Conservation (phyloP, 495 filamentous ascomycete species). For the Chaetomium fimeti region DNA sequence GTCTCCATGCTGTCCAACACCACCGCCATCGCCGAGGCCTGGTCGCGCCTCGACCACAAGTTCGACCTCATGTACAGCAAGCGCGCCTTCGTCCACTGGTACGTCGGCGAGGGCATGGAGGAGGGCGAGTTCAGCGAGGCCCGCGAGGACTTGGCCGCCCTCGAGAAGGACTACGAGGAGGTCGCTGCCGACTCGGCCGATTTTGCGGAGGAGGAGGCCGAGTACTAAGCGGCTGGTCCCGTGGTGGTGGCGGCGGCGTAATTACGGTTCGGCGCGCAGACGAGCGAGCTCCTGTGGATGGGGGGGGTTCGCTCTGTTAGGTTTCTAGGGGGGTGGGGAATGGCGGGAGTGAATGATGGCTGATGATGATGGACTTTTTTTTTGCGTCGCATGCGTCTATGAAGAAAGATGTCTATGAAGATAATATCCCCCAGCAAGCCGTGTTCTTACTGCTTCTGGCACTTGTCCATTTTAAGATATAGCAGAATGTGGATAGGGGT, state of each 20-base stretch:
- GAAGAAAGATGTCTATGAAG: constrained; percentile 7
- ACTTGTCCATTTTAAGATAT: constrained; percentile 9
- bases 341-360: neutral
- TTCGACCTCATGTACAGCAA: constrained; percentile 98
- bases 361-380: constrained; percentile 7
- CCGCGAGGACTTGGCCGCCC: constrained; percentile 81
- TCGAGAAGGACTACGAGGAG: constrained; percentile 92
- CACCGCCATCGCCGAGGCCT: constrained; percentile 86
- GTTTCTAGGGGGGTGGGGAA: neutral
- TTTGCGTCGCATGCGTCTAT: neutral
- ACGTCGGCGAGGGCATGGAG: constrained; percentile 95
- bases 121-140: constrained; percentile 92
- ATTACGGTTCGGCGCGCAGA: constrained; percentile 10
- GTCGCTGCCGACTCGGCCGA: constrained; percentile 69
- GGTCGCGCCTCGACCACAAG: constrained; percentile 85
- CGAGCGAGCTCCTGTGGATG: neutral
- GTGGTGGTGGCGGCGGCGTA: constrained; percentile 1
- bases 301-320: neutral
- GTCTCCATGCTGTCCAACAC: constrained; percentile 93
- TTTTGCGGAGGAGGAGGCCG: constrained; percentile 60
- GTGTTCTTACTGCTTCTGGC: constrained; percentile 17
- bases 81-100: constrained; percentile 94
- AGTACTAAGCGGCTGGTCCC: constrained; percentile 58
- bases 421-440: constrained; percentile 20
- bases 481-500: constrained; percentile 21